These are phyloP conservation scores for Hypoxylon sp. DNA, from an alignment of 2,329 filamentous ascomycete species.

Conservation along the genomic window DNA sequence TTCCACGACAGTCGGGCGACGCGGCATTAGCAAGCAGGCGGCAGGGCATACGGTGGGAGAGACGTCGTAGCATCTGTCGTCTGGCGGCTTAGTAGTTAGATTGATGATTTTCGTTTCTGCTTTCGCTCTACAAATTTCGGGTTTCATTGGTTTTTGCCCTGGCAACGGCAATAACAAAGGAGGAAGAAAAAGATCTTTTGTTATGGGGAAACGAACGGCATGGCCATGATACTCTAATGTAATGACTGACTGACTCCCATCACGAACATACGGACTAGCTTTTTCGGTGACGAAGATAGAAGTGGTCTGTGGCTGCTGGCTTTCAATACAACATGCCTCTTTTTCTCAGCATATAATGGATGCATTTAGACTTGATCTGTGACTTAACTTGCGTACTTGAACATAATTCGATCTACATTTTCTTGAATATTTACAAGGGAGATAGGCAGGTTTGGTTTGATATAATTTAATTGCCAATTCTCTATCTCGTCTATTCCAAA, in stretches of 20 bases:
- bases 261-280: constrained; percentile 6
- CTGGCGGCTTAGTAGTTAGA: constrained; percentile 17
- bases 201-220: constrained; percentile 15
- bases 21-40: constrained; percentile 42
- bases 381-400: constrained; percentile 7
- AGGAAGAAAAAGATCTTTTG: constrained; percentile 7
- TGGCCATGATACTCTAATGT: constrained; percentile 28
- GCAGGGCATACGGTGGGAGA: constrained; percentile 69
- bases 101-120: background rate
- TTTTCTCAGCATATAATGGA: constrained; percentile 15
- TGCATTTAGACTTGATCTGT: background rate
- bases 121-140: constrained; percentile 4
- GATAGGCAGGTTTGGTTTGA: background rate
- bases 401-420: background rate
- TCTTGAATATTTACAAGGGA: background rate
- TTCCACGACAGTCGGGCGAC: constrained; percentile 64
- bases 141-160: constrained; percentile 2
- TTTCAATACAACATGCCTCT: constrained; percentile 36
- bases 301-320: constrained; percentile 21
- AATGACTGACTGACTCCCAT: constrained; percentile 9
- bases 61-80: constrained; percentile 65
- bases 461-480: constrained; percentile 26
- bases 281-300: constrained; percentile 1
- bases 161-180: background rate
- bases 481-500: constrained; percentile 36